Evolutionary conservation across 257 asterid species (phyloP).

Genomic region (Scutellaria minor): DNA sequence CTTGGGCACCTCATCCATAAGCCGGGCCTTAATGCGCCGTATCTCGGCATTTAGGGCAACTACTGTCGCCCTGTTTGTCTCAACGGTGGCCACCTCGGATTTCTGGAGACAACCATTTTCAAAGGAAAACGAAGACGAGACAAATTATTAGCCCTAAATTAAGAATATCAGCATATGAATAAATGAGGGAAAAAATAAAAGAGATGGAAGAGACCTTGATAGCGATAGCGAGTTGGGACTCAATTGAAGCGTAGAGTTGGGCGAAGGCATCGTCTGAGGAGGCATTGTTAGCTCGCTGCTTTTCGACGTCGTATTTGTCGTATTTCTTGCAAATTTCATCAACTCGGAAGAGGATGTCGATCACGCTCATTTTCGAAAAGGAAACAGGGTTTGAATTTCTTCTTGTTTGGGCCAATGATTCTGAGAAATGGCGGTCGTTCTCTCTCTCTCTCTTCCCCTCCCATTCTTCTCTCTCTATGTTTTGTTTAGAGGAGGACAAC

Average conservation of each 20-base stretch:
- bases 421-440: constrained; percentile 28
- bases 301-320: constrained; percentile 81
- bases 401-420: constrained; percentile 26
- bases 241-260: constrained; percentile 68
- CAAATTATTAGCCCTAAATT: background rate
- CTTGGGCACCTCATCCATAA: constrained; percentile 81
- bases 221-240: constrained; percentile 70
- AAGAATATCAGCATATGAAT: too few species aligned
- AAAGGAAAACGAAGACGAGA: background rate
- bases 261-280: constrained; percentile 75
- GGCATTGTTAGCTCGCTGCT: constrained; percentile 51
- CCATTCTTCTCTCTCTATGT: constrained; percentile 21
- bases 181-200: too few species aligned
- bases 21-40: constrained; percentile 80
- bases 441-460: constrained; percentile 30
- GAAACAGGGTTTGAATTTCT: background rate
- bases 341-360: constrained; percentile 77
- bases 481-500: constrained; percentile 27
- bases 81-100: constrained; percentile 63
- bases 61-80: constrained; percentile 80
- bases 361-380: constrained; percentile 67
- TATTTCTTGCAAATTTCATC: constrained; percentile 79
- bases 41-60: constrained; percentile 95
- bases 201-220: constrained; percentile 40
- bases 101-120: constrained; percentile 44